Base-by-base conservation (phyloP, 495 filamentous ascomycete species). In the Tuber indicum region DNA sequence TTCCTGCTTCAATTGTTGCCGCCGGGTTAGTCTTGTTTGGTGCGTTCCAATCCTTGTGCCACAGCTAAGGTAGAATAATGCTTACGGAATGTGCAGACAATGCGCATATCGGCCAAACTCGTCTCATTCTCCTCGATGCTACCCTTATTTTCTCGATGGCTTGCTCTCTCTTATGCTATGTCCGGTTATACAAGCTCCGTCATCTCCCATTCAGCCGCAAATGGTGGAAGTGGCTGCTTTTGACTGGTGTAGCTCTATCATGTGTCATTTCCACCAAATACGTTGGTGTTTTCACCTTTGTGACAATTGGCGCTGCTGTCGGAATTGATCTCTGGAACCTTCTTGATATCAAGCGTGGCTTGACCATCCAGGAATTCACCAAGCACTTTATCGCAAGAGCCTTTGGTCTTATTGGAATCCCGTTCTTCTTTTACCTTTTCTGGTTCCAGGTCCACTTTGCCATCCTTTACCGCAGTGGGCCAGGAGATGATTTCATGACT, bases 361-460 rank as follows among this genome's bases (percentile, higher is more conserved):
- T 99, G 74, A 90, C 86, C 79, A 87, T 99, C 81, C 86, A 88
- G 72, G 87, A 92, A 72, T 98, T 97, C 86, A 88, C 88, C 72
- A 95, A 96, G 87, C 96, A 99, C 84, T 95, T 99, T 83, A 89
- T 86, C 14, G 96, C 96, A 80, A 92, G 96, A 44, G 88, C 89
- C 23, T 87, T 96, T 79, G 94, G 91, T 14, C 87, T 99, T 52
- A 93, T 98, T 79, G 81, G 97, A 69, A 88, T 98, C 72, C 96
- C 96, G 49, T 97, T 98, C 89, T 88, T 98, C 80, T 96, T 98
- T 85, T 99, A 98, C 84, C 89, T 99, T 44, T 99, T 99, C 88
- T 99, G 96, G 96, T 99, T 99, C 90, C 96, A 98, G 87, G 94
- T 98, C 45, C 96, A 99, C 85, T 98, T 99, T 84, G 88, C 93